Base-by-base conservation (phyloP, 2,329 filamentous ascomycete genomes). In the Microascus cirrosus region DNA sequence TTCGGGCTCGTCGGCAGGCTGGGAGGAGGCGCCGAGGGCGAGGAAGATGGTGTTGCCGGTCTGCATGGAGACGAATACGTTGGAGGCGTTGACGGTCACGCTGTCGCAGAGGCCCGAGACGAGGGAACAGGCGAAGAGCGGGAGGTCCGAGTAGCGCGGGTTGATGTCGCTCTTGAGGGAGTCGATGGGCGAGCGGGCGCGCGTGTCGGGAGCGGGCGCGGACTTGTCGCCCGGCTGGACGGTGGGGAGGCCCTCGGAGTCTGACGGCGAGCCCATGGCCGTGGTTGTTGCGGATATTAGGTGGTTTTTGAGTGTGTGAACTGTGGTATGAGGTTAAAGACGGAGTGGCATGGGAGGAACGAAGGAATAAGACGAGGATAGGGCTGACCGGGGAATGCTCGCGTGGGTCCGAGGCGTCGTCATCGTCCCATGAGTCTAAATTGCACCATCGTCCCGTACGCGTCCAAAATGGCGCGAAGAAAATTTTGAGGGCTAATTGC, bases 21-120 rank as follows among this genome's bases (percentile, higher is more conserved):
- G 78, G 34, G 69, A 68, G 2, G 80, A 76, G 13, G 80, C 77
- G 58, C 81, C 81, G 24, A 85, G 77, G 20, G 79, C 81, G 45
- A 85, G 73, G 69, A 85, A 84, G 63, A 85, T 78, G 11, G 82
- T 85, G 59, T 55, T 63, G 65, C 62, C 61, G 28, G 71, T 74
- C 61, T 74, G 71, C 71, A 74, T 74, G 52, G 68, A 70, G 25
- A 73, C 72, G 57, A 73, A 73, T 53, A 71, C 69, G 52, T 65
- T 67, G 28, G 68, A 67, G 24, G 70, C 73, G 59, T 71, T 73
- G 65, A 74, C 73, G 22, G 71, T 67, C 22, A 70, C 70, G 60
- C 69, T 69, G 63, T 75, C 73, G 61, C 71, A 71, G 48, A 75
- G 62, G 1, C 72, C 73, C 1, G 70, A 72, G 12, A 74, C 63